Percentiles rank a stretch among this genome's conserved stretches.
phyloP scores from a whole-genome alignment of 2,329 filamentous ascomycete genomes.

The Colletotrichum limetticola region DNA sequence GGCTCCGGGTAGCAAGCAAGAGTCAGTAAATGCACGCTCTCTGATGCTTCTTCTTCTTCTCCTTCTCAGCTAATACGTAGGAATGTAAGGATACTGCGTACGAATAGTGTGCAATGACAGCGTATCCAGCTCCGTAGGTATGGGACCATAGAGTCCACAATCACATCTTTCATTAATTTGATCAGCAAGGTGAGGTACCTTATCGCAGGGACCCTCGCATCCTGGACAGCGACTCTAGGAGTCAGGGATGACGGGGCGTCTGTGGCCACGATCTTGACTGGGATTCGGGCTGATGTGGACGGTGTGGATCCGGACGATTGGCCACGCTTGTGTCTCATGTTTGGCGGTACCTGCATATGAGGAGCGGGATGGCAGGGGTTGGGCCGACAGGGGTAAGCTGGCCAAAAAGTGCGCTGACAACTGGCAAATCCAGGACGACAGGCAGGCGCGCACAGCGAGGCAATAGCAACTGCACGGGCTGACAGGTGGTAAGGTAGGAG shows the following conservation, averaged over 20 bases:
- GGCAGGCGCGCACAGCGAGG: neutral
- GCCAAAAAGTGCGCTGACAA: neutral
- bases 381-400: slow-evolving; percentile 11
- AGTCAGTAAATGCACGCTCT: neutral
- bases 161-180: neutral
- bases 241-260: slow-evolving; percentile 6
- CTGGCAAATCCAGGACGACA: slow-evolving; percentile 8
- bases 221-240: neutral
- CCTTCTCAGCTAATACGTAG: neutral
- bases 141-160: neutral
- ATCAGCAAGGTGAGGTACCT: neutral
- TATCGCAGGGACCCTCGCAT: neutral
- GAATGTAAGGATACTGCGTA: neutral
- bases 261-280: slow-evolving; percentile 20
- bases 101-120: too few species aligned
- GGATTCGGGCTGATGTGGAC: slow-evolving; percentile 5
- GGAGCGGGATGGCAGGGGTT: slow-evolving; percentile 25
- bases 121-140: neutral
- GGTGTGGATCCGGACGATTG: slow-evolving; percentile 17
- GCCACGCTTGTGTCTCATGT: slow-evolving; percentile 33
- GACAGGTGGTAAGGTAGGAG: neutral
- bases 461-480: neutral
- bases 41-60: neutral
- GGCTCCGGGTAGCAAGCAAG: neutral
- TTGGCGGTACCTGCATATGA: slow-evolving; percentile 35